Percentiles rank a stretch among this genome's conserved stretches.
Conservation (phyloP, 2,329 filamentous ascomycete genomes). For the Paracorniculantispora psalliotae region DNA sequence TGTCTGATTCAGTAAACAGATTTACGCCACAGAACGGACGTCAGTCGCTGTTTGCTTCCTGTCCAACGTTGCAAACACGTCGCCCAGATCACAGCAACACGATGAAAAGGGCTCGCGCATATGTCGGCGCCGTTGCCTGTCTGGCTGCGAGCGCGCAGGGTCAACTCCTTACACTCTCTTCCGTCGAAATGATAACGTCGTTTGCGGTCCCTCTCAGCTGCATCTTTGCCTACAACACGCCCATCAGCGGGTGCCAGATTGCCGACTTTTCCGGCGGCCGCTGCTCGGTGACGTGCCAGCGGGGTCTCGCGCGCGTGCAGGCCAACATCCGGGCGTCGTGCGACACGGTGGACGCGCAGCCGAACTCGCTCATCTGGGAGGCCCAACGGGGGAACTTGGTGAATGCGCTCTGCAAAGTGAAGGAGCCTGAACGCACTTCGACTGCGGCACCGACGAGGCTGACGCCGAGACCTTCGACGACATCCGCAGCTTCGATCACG, state of each 20-base stretch:
- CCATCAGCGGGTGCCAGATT: conserved; percentile 32
- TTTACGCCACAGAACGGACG: background rate
- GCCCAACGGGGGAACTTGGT: conserved; percentile 33
- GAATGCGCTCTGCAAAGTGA: conserved; percentile 28
- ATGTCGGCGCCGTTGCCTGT: background rate
- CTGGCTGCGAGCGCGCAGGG: background rate
- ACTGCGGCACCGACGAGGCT: background rate
- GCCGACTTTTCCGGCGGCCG: conserved; percentile 32
- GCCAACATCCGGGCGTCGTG: conserved; percentile 26
- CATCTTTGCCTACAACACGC: conserved; percentile 37
- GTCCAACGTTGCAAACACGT: background rate
- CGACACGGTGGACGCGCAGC: conserved; percentile 19
- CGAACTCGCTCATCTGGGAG: conserved; percentile 32
- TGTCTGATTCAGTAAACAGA: background rate
- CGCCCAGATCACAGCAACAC: background rate
- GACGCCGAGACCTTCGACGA: background rate
- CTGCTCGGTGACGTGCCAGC: conserved; percentile 35
- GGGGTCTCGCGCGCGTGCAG: conserved; percentile 25
- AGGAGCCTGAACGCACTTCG: background rate
- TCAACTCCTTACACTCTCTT: conserved; percentile 28
- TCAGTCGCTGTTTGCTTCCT: background rate
- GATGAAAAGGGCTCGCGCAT: background rate
- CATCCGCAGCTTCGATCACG: background rate
- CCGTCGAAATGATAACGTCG: conserved; percentile 37
- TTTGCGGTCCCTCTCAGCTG: conserved; percentile 33